phyloP scores from a whole-genome alignment of 2,329 filamentous ascomycete species.

The Furcasterigmium sp. region DNA sequence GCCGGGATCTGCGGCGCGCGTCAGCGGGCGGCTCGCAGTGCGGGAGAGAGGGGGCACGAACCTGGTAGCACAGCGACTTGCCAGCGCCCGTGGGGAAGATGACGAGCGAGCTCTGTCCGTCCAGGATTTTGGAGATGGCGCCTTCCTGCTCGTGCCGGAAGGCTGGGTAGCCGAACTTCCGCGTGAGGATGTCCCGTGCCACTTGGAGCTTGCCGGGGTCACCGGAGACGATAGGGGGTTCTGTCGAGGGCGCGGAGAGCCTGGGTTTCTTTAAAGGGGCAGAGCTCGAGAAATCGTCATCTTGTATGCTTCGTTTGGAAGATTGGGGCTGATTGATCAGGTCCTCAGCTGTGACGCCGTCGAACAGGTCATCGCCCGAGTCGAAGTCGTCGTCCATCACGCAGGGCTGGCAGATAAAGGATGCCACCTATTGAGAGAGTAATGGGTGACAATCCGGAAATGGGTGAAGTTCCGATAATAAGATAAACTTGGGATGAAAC shows the following conservation, averaged over 20 bases:
- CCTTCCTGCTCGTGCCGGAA: constrained; percentile 41
- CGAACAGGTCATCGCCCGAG: constrained; percentile 19
- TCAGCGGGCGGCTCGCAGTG: neutral
- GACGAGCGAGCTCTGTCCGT: constrained; percentile 34
- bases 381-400: constrained; percentile 13
- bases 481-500: no score
- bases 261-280: constrained; percentile 9
- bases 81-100: constrained; percentile 44
- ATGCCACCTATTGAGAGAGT: no score
- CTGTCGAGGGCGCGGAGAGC: neutral
- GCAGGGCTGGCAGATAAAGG: no score
- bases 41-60: constrained; percentile 11
- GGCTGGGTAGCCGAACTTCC: constrained; percentile 30
- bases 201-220: constrained; percentile 4
- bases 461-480: no score
- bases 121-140: constrained; percentile 30
- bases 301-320: neutral
- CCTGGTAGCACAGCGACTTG: constrained; percentile 46
- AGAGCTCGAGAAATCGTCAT: neutral
- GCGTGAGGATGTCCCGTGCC: constrained; percentile 23
- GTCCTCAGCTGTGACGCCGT: constrained; percentile 12
- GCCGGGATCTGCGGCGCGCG: constrained; percentile 33
- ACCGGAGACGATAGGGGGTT: neutral
- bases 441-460: no score
- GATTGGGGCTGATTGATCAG: constrained; percentile 3